Base-by-base conservation (phyloP, 2,329 filamentous ascomycete genomes). In the Fusarium goolgardi region DNA sequence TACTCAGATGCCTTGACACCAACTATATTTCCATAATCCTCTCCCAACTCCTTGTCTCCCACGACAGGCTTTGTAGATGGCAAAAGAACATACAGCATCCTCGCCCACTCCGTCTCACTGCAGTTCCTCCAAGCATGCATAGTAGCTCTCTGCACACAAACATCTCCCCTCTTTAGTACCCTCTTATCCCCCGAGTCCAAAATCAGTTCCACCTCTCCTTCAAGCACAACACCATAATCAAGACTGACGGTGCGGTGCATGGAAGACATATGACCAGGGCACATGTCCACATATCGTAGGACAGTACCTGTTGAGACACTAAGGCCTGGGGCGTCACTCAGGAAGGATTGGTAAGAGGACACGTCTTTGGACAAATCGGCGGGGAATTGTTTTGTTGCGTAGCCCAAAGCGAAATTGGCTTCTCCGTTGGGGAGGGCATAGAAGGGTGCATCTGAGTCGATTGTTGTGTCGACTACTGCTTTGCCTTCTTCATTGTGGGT, bases 51-150 rank as follows among this genome's bases (percentile, higher is more conserved):
- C 20, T 67, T 61, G 0, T 65, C 74, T 1, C 39, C 65, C 2
- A 68, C 51, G 3, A 18, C 34, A 4, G 74, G 49, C 27, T 49
- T 20, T 1, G 43, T 45, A 2, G 55, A 63, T 29, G 29, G 75
- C 70, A 78, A 73, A 60, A 81, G 61, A 2, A 80, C 76, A 74
- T 83, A 76, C 71, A 75, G 54, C 77, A 84, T 81, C 20, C 83
- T 75, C 4, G 80, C 78, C 83, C 82, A 84, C 20, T 81, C 78
- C 0, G 77, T 82, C 39, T 77, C 65, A 55, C 80, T 81, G 18
- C 70, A 66, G 50, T 87, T 87, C 51, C 78, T 76, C 85, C 85
- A 87, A 7, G 81, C 81, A 72, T 88, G 86, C 79, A 84, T 85
- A 2, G 85, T 88, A 0, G 79, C 85, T 35, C 86, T 77, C 75